phyloP scores from a whole-genome alignment of 2,329 filamentous ascomycete species.

The Fusarium algeriense region DNA sequence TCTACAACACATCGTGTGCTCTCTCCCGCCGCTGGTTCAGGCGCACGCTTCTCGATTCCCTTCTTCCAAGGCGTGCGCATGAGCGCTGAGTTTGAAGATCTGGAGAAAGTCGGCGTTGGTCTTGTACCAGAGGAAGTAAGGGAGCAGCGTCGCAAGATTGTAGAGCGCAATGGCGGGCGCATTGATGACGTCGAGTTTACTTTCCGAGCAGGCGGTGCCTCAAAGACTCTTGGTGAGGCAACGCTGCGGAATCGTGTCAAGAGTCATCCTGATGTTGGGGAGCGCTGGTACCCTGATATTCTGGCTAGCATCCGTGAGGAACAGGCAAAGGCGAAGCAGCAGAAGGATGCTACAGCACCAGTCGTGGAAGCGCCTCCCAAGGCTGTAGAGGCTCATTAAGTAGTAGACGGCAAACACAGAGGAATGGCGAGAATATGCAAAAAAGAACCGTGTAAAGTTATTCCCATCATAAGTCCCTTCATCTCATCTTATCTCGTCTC shows the following conservation, averaged over 20 bases:
- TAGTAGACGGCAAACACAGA: neutral
- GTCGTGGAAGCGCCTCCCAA: conserved; percentile 36
- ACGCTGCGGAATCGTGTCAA: conserved; percentile 87
- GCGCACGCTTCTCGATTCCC: conserved; percentile 82
- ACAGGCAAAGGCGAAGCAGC: conserved; percentile 60
- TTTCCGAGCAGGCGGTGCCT: conserved; percentile 76
- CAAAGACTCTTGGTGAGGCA: conserved; percentile 81
- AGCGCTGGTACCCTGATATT: conserved; percentile 81
- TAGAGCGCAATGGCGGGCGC: conserved; percentile 67
- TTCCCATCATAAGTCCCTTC: conserved; percentile 31
- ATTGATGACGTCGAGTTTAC: conserved; percentile 88
- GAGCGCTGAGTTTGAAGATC: conserved; percentile 82
- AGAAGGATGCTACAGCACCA: conserved; percentile 42
- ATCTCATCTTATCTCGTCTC: conserved; percentile 23
- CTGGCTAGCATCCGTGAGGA: conserved; percentile 69
- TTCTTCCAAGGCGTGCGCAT: conserved; percentile 91
- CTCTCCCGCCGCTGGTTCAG: conserved; percentile 76
- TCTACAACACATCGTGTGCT: conserved; percentile 86
- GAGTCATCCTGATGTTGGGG: conserved; percentile 88
- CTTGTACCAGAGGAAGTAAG: conserved; percentile 71
- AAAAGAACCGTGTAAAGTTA: conserved; percentile 39
- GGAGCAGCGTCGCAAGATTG: conserved; percentile 69
- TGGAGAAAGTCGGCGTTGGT: conserved; percentile 71
- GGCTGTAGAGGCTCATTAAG: conserved; percentile 51
- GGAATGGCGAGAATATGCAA: conserved; percentile 10